A percentile compares a stretch with the other conserved stretches of the same genome.
Conservation (phyloP, 257 asterid genomes). For the Jaltomata sinuosa region DNA sequence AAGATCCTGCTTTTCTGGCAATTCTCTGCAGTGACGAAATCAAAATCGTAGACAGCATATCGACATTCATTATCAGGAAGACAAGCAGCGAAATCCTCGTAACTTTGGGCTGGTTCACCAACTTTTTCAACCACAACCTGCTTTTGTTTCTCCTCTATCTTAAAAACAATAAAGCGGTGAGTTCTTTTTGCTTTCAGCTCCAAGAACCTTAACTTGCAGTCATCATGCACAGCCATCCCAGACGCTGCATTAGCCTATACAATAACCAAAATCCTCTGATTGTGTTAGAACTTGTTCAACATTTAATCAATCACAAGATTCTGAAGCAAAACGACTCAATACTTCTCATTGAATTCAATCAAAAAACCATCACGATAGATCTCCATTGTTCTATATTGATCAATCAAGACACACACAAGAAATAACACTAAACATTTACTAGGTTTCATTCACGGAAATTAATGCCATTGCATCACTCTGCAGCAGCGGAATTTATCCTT, state of each 20-base stretch:
- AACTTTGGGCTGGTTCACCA: constrained; percentile 44
- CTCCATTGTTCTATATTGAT: neutral
- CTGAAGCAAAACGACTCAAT: neutral
- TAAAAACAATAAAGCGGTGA: constrained; percentile 39
- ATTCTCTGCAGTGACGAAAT: constrained; percentile 50
- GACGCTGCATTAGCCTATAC: constrained; percentile 50
- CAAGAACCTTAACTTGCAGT: constrained; percentile 51
- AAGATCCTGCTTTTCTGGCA: constrained; percentile 59
- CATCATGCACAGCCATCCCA: constrained; percentile 59
- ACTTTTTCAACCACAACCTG: constrained; percentile 42
- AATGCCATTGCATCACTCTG: neutral
- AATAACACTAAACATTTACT: neutral
- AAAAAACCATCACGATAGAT: neutral
- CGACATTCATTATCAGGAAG: constrained; percentile 57
- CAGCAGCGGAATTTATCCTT: neutral
- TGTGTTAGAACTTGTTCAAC: neutral
- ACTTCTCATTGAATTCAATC: neutral
- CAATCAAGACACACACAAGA: neutral
- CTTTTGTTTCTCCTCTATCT: constrained; percentile 58
- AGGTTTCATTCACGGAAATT: neutral
- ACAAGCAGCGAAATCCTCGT: constrained; percentile 42
- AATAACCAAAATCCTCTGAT: neutral
- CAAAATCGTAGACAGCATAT: constrained; percentile 51
- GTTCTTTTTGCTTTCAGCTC: constrained; percentile 53
- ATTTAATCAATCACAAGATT: neutral